phyloP scores from a whole-genome alignment of 2,329 filamentous ascomycete species.

The Ceratocystiopsis brevicomis region DNA sequence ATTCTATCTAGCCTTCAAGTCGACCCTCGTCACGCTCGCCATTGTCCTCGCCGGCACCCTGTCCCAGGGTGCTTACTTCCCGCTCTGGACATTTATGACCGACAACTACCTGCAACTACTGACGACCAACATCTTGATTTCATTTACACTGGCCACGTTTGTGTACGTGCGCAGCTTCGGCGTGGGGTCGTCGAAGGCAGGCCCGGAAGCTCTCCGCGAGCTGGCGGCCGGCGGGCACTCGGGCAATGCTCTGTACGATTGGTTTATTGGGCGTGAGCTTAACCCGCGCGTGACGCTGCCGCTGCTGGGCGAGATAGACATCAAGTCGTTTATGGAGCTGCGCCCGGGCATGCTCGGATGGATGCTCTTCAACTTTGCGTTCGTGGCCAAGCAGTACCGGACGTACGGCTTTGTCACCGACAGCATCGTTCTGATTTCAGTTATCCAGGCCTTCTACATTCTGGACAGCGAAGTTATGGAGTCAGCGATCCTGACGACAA shows the following conservation, averaged over 20 bases:
- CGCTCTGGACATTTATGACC: conserved; percentile 81
- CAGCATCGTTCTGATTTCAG: conserved; percentile 61
- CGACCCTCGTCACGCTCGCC: conserved; percentile 55
- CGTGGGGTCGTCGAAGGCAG: conserved; percentile 22
- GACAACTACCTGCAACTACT: conserved; percentile 78
- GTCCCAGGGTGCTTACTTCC: conserved; percentile 60
- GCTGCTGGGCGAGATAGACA: conserved; percentile 66
- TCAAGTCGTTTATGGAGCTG: conserved; percentile 79
- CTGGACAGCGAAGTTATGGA: conserved; percentile 79
- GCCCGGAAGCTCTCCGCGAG: conserved; percentile 56
- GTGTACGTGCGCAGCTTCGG: conserved; percentile 70
- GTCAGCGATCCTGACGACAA: conserved; percentile 73
- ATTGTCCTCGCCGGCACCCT: conserved; percentile 56
- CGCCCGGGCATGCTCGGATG: conserved; percentile 84
- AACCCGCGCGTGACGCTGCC: conserved; percentile 72
- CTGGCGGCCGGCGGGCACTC: conserved; percentile 65
- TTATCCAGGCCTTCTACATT: conserved; percentile 65
- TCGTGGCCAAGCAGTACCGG: conserved; percentile 74
- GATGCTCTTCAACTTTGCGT: conserved; percentile 69
- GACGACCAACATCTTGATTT: conserved; percentile 63
- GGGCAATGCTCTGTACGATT: conserved; percentile 82
- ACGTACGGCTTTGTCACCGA: conserved; percentile 69
- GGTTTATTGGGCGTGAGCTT: conserved; percentile 89
- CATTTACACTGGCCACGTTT: conserved; percentile 52
- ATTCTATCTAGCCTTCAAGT: conserved; percentile 42